phyloP scores from a whole-genome alignment of 441 rosid genomes.

The Hypseocharis bilobata region DNA sequence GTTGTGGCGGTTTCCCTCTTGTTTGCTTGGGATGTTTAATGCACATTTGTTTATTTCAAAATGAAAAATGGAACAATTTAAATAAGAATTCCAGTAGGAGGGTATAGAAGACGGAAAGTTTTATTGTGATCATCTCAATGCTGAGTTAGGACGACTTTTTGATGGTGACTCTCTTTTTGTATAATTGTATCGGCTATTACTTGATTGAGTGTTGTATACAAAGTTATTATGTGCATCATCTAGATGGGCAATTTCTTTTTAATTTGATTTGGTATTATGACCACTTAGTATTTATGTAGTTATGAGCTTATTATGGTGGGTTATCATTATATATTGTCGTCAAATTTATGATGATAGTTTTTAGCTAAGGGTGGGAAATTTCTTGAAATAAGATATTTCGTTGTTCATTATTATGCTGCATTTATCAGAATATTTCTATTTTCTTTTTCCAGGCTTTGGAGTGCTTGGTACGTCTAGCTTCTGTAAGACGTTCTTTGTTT shows the following conservation, averaged over 20 bases:
- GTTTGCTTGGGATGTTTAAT: neutral
- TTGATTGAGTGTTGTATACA: no score
- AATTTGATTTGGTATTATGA: no score
- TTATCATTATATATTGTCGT: slow-evolving; percentile 1
- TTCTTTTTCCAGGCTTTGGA: slow-evolving; percentile 65
- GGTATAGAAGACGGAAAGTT: neutral
- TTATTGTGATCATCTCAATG: neutral
- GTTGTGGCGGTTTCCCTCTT: neutral
- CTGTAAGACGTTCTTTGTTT: slow-evolving; percentile 86
- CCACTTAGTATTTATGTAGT: neutral
- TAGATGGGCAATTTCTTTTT: no score
- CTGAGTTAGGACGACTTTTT: neutral
- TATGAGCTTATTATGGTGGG: neutral
- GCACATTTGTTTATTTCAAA: neutral
- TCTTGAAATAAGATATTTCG: neutral
- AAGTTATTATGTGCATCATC: neutral
- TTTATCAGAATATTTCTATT: slow-evolving; percentile 6
- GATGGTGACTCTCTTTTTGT: neutral
- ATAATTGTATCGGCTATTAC: no score
- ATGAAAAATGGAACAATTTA: no score
- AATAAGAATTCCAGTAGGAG: no score
- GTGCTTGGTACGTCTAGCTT: slow-evolving; percentile 93
- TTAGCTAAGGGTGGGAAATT: neutral
- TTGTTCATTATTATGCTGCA: slow-evolving; percentile 5
- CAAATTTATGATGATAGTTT: neutral